Conservation (phyloP, 208 protist genomes). For the Zelonia costaricensis region DNA sequence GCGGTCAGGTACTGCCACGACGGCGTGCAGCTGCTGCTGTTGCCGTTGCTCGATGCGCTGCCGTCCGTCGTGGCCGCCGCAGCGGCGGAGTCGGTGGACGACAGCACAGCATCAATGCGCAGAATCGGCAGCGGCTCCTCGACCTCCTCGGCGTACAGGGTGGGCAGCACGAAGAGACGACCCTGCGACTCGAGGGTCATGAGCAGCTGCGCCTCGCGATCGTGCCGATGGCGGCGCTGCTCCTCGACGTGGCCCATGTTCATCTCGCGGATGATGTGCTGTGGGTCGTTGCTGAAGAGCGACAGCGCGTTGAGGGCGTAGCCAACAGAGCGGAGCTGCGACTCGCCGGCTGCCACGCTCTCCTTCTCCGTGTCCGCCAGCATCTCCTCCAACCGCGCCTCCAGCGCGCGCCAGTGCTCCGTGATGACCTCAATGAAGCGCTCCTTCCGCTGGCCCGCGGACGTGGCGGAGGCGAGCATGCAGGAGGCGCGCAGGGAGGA, state of each 20-base stretch:
- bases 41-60: too few relatives aligned
- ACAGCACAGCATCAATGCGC: slow-evolving; percentile 10
- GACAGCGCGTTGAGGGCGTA: slow-evolving; percentile 29
- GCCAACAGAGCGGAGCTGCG: slow-evolving; percentile 23
- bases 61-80: too few relatives aligned
- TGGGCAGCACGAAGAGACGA: slow-evolving; percentile 39
- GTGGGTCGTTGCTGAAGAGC: slow-evolving; percentile 38
- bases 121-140: slow-evolving; percentile 27
- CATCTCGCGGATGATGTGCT: slow-evolving; percentile 37
- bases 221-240: slow-evolving; percentile 32
- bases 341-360: slow-evolving; percentile 6
- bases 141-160: slow-evolving; percentile 24
- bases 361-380: slow-evolving; percentile 22
- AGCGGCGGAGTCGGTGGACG: background rate
- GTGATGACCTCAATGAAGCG: slow-evolving; percentile 24
- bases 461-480: slow-evolving; percentile 30
- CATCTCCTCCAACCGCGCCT: slow-evolving; percentile 31
- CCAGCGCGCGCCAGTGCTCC: slow-evolving; percentile 37
- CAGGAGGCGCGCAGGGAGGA: slow-evolving; percentile 25
- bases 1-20: slow-evolving; percentile 24
- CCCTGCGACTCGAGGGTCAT: slow-evolving; percentile 27
- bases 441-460: slow-evolving; percentile 27
- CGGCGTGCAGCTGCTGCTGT: slow-evolving; percentile 5
- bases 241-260: slow-evolving; percentile 35
- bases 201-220: slow-evolving; percentile 36